A percentile compares a stretch with the other conserved stretches of the same genome.
phyloP scores from a whole-genome alignment of 2,329 filamentous ascomycete species.

The Scytalidium lignicola region DNA sequence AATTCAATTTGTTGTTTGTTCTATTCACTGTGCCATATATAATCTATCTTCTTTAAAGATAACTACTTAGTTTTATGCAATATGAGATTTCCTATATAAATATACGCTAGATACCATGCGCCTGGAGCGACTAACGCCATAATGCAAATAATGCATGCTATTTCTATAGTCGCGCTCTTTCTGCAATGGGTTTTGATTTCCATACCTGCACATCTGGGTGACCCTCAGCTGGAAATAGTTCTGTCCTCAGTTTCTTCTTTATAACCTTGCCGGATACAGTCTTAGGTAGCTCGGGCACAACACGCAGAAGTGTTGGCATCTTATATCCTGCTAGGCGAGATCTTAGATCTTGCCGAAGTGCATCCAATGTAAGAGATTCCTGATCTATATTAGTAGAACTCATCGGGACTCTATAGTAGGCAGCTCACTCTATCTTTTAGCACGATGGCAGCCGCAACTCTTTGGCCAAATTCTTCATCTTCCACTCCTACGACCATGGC shows the following conservation, averaged over 20 bases:
- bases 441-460: slow-evolving; percentile 35
- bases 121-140: too few species aligned
- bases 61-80: too few species aligned
- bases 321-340: neutral
- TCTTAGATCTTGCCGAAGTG: neutral
- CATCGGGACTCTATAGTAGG: neutral
- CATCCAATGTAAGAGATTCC: neutral
- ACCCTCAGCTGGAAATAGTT: neutral
- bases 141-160: too few species aligned
- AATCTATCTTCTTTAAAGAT: too few species aligned
- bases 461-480: slow-evolving; percentile 40
- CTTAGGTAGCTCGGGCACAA: neutral
- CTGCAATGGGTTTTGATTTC: too few species aligned
- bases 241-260: neutral
- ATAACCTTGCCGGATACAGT: neutral
- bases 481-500: slow-evolving; percentile 39
- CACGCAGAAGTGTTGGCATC: neutral
- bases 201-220: too few species aligned
- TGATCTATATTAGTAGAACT: too few species aligned
- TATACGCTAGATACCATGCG: too few species aligned
- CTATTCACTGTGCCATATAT: too few species aligned
- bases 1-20: too few species aligned
- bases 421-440: neutral
- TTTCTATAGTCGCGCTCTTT: too few species aligned
- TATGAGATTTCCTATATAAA: too few species aligned